Conservation (phyloP, 2,329 filamentous ascomycete genomes). For the Fusarium buharicum region DNA sequence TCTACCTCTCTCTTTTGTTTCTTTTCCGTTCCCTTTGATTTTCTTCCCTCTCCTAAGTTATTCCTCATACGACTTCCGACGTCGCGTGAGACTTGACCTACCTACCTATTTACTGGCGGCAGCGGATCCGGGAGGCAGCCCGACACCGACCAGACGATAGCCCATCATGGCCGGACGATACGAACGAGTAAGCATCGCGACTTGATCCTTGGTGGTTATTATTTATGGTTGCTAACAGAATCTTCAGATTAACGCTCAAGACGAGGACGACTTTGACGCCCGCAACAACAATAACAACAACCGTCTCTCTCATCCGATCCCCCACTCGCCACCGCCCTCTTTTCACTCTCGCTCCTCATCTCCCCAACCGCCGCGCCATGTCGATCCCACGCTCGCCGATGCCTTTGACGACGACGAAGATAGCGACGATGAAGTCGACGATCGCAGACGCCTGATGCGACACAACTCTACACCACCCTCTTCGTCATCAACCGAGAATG, state of each 20-base stretch:
- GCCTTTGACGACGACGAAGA: slow-evolving; percentile 89
- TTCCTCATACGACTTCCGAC: slow-evolving; percentile 4
- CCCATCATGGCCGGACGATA: slow-evolving; percentile 65
- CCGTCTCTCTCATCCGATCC: slow-evolving; percentile 52
- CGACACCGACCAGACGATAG: slow-evolving; percentile 36
- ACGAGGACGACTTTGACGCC: slow-evolving; percentile 61
- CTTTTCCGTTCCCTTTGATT: background rate
- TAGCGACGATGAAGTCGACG: slow-evolving; percentile 76
- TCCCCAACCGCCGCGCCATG: slow-evolving; percentile 56
- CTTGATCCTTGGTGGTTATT: background rate
- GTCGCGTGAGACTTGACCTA: slow-evolving; percentile 17
- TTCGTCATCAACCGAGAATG: slow-evolving; percentile 33
- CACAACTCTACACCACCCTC: slow-evolving; percentile 58
- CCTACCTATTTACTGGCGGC: slow-evolving; percentile 24
- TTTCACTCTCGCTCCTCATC: slow-evolving; percentile 85
- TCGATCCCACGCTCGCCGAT: slow-evolving; percentile 87
- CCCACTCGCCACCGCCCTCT: slow-evolving; percentile 78
- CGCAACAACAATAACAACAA: slow-evolving; percentile 42
- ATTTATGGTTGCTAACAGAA: slow-evolving; percentile 21
- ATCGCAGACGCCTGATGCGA: slow-evolving; percentile 87
- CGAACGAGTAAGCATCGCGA: slow-evolving; percentile 61
- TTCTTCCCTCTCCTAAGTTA: background rate
- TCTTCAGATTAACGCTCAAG: slow-evolving; percentile 66
- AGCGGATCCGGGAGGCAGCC: slow-evolving; percentile 41
- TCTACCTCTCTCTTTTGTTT: slow-evolving; percentile 22